Evolutionary conservation across 1,284 basidiomycete species (phyloP), one percentile per base, ranked within the genome.

Genomic region (Chalciporus sp.): DNA sequence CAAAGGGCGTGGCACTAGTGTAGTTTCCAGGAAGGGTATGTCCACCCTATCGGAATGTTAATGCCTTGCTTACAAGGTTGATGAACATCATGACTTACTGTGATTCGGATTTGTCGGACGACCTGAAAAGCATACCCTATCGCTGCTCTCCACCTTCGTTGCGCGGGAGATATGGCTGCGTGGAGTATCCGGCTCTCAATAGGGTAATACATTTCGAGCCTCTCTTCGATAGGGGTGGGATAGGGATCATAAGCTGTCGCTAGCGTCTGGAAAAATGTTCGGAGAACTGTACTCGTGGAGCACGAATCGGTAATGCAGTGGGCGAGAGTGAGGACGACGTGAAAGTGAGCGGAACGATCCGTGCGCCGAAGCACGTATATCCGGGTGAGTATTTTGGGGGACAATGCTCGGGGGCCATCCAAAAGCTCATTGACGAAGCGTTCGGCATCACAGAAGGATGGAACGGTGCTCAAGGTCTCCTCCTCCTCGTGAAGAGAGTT

Each of bases 221-320:
- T n/a, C n/a, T n/a, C n/a, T n/a, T n/a, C n/a, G n/a, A n/a, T n/a
- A n/a, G n/a, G n/a, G n/a, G n/a, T n/a, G n/a, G n/a, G 49, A 14
- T 23, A 37, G 39, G 57, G 59, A 29, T 49, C 55, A 33, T 49
- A 56, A 10, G 66, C 61, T 4, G 64, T 65, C 2, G 72, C 64
- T 29, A 84, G 61, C 7, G 73, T 63, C 37, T 81, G 71, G 44
- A 83, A 68, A 53, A 84, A 77, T 4, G 71, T 35, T n/a, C 55
- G 51, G 8, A 62, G 42, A 39, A 61, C 1, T 2, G 60, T 62
- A 46, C 49, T 60, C 20, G 59, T 60, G 8, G 59, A 47, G 8
- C 27, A 42, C 19, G 42, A 28, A n/a, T n/a, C n/a, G n/a, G n/a
- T 51, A 62, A 17, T 61, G 60, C 27, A n/a, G n/a, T n/a, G n/a